Evolutionary conservation across 208 protist species (phyloP), one percentile per base, ranked within the genome.

Genomic region (Porcisia deanei): DNA sequence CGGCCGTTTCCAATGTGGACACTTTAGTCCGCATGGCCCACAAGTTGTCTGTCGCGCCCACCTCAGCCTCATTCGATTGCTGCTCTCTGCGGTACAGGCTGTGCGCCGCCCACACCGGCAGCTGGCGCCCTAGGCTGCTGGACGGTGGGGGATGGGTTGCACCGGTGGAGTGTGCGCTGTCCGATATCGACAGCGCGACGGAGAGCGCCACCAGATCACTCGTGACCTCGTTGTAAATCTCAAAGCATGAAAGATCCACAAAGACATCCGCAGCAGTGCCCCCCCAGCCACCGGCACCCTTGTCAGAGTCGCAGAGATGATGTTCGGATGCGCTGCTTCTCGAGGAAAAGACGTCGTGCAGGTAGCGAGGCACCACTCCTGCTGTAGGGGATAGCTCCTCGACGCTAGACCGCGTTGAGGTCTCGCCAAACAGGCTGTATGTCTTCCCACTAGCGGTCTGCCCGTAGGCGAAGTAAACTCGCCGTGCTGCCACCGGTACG

Each of bases 381-480:
- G 82, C 84, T 7, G 81, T 37, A 16, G 70, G 34, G 8, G 59
- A 49, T 22, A 69, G 59, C 9, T 16, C 70, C 20, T 43, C 34
- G 34, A 12, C 53, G 16, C 25, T 22, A n/a, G 9, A 16, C 14
- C 16, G 39, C 7, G 16, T 18, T 4, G 54, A 25, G 5, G 71
- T 54, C 3, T 79, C 79, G 0, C 92, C 92, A 74, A 94, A 92
- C 64, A 97, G 83, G 25, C 90, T 94, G 80, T 95, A 89, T 37
- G 91, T 96, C 75, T 97, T 97, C 43, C 93, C 93, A 22, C 81
- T 92, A 5, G 86, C 81, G n/a, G 93, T 97, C 72, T 94, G 88
- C 0, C 93, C 93, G 67, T 95, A 97, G n/a, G 91, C 85, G 30
- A 97, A 81, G 63, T 95, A 86, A 9, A 85, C 73, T 14, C 65